A percentile compares a stretch with the other conserved stretches of the same genome.
These are phyloP conservation scores for Triticum monococcum DNA, from an alignment of 176 grass and related monocot genomes.

Conservation along the genomic window DNA sequence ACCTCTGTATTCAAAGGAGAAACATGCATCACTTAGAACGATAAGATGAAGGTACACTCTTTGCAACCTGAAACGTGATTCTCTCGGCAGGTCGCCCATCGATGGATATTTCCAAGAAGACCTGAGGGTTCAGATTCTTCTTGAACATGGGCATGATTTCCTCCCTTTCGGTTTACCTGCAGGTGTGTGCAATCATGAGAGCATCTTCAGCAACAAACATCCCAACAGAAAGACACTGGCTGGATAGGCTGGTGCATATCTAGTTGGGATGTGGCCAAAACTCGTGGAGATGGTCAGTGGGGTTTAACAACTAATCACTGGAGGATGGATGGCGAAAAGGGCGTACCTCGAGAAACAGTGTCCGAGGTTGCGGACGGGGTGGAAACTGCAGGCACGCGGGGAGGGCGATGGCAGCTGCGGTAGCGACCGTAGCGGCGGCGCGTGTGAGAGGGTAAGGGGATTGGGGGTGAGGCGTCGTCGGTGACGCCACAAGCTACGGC, in stretches of 20 bases:
- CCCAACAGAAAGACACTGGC: neutral
- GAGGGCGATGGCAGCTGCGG: neutral
- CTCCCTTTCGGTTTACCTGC: conserved; percentile 23
- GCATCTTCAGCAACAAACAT: conserved; percentile 19
- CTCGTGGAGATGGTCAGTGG: neutral
- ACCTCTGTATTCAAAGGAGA: neutral
- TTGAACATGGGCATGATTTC: conserved; percentile 47
- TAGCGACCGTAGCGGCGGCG: neutral
- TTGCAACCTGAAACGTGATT: conserved; percentile 56
- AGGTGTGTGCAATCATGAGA: neutral
- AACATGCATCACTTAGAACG: neutral
- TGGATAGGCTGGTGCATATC: neutral
- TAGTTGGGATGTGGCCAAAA: neutral
- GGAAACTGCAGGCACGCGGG: neutral
- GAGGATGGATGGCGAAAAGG: neutral
- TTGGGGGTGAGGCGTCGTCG: neutral
- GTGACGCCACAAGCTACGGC: conserved; percentile 7
- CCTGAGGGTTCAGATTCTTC: conserved; percentile 41
- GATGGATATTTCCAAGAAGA: conserved; percentile 71
- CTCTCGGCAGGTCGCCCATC: conserved; percentile 26
- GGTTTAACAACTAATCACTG: neutral
- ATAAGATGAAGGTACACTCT: conserved; percentile 2
- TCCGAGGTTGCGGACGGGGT: neutral
- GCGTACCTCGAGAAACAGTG: neutral
- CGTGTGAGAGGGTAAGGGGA: neutral